A percentile compares a stretch with the other conserved stretches of the same genome.
Evolutionary conservation across 176 grass and related monocot species (phyloP).

Genomic region (Oryza meyeriana): DNA sequence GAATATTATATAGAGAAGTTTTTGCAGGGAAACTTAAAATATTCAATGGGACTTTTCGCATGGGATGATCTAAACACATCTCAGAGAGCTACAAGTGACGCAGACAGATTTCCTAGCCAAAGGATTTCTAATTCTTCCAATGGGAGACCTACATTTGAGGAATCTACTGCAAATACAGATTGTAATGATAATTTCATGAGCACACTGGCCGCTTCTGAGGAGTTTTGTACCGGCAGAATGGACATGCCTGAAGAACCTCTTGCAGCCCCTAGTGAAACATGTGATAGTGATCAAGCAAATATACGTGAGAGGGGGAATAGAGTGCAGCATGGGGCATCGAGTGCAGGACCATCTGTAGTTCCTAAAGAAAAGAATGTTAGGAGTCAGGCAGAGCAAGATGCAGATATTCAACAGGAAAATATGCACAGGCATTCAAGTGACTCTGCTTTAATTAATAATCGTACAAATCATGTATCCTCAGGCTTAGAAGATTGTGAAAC

Average conservation of each 20-base stretch:
- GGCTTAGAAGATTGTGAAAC: background rate
- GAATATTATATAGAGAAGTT: constrained; percentile 2
- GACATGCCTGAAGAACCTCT: background rate
- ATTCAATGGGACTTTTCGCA: background rate
- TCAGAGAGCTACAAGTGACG: background rate
- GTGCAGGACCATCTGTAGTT: background rate
- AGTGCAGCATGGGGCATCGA: background rate
- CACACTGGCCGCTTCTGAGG: background rate
- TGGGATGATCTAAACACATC: background rate
- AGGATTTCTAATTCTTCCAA: background rate
- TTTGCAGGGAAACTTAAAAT: background rate
- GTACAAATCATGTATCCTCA: background rate
- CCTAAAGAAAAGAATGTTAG: background rate
- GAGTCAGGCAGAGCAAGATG: background rate
- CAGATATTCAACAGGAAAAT: background rate
- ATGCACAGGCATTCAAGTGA: background rate
- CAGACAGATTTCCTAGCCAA: background rate
- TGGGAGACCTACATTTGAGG: background rate
- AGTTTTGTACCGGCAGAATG: background rate
- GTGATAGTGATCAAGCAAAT: constrained; percentile 5
- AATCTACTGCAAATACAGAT: background rate
- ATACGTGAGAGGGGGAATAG: background rate
- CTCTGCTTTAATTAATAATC: background rate
- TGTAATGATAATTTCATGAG: background rate
- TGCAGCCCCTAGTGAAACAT: constrained; percentile 20